Base-by-base conservation (phyloP, 768 basidiomycete genomes). In the Amyloporia xantha region DNA sequence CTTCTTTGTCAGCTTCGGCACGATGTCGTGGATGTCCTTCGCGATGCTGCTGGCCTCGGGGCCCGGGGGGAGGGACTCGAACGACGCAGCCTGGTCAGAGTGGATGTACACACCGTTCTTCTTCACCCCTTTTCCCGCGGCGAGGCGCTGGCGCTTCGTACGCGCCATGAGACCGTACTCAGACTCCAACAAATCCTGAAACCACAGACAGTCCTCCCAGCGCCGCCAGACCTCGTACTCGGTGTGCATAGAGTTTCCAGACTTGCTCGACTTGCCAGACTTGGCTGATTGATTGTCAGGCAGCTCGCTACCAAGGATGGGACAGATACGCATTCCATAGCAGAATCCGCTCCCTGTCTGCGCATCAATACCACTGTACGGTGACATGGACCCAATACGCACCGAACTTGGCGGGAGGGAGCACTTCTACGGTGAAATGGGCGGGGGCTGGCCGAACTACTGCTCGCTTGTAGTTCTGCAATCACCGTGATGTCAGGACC, bases 191-290 rank as follows among this genome's bases (percentile, higher is more conserved):
- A 67, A 65, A 37, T 84, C 79, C 61, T 91, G 89, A 57, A 90
- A 82, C 69, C 72, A 77, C 9, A 91, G 68, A 50, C 86, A 89
- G 57, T 91, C 89, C 49, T 89, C 89, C 89, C 89, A 91, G 40
- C 75, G 71, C 23, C 89, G 73, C 79, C 85, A 88, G 30, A 91
- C 71, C 12, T 84, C 82, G 58, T 91, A 91, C 49, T 79, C 79
- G 7, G 63, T 57, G 40, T 66, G 47, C 44, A 40, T 50, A 1
- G 66, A 67, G 7, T 47, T 11, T 23, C 52, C 51, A 3, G 65
- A 64, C 51, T 52, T 2, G 55, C 44, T 3, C 58, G 49, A 20
- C 35, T 30, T 5, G 42, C 45, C 43, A 2, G 55, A 53, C 26
- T 38, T 44, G 4, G 41, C 50, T 6, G 54, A 56, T 11, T 41